A percentile compares a stretch with the other conserved stretches of the same genome.
Evolutionary conservation across 805 yeast species (phyloP).

Genomic region (Barnettozyma siamensis): DNA sequence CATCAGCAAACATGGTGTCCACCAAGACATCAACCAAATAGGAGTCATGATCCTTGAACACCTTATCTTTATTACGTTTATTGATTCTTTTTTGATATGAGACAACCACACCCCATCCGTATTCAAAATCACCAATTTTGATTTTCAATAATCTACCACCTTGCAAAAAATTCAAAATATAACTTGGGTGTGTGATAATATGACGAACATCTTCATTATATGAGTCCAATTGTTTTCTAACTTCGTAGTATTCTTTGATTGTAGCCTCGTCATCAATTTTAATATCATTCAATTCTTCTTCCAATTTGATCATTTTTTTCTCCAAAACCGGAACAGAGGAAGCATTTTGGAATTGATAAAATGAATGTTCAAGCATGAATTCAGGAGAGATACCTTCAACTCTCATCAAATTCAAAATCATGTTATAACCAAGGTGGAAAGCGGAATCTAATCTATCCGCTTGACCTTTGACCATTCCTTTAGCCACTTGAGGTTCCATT

Average conservation of each 20-base stretch:
- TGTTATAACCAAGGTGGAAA: slow-evolving; percentile 93
- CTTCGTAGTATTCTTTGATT: slow-evolving; percentile 77
- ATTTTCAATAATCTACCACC: slow-evolving; percentile 82
- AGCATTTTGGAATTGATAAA: slow-evolving; percentile 92
- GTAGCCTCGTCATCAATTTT: slow-evolving; percentile 67
- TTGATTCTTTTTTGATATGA: slow-evolving; percentile 65
- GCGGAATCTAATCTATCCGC: slow-evolving; percentile 98
- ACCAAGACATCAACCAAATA: slow-evolving; percentile 84
- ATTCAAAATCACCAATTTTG: slow-evolving; percentile 52
- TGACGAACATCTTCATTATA: slow-evolving; percentile 75
- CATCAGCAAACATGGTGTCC: slow-evolving; percentile 67
- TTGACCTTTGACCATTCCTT: slow-evolving; percentile 99
- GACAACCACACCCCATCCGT: slow-evolving; percentile 96
- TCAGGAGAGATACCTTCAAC: slow-evolving; percentile 99
- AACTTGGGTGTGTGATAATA: slow-evolving; percentile 87
- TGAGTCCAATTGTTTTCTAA: slow-evolving; percentile 61
- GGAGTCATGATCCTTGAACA: slow-evolving; percentile 79
- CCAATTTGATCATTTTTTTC: slow-evolving; percentile 49
- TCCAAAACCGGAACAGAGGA: slow-evolving; percentile 86
- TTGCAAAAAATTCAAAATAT: slow-evolving; percentile 76
- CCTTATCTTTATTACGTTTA: slow-evolving; percentile 52
- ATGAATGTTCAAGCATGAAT: slow-evolving; percentile 90
- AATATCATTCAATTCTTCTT: slow-evolving; percentile 41
- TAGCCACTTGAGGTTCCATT: slow-evolving; percentile 99
- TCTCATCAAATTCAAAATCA: slow-evolving; percentile 92